phyloP scores from a whole-genome alignment of 805 yeast genomes.

The Wickerhamomyces sydowiorum region DNA sequence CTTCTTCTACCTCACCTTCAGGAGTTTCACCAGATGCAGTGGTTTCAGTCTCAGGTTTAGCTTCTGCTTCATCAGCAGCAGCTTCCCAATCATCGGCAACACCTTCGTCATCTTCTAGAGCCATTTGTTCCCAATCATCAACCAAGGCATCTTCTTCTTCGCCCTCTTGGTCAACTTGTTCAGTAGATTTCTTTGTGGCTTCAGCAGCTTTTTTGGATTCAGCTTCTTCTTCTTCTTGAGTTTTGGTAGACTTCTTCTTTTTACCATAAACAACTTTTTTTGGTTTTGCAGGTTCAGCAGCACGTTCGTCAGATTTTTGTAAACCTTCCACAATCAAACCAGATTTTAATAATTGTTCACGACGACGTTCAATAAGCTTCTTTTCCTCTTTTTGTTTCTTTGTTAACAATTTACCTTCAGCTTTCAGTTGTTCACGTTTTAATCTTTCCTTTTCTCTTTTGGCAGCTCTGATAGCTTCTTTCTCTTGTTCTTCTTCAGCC shows the following conservation, averaged over 20 bases:
- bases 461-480: constrained; percentile 50
- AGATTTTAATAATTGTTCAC: constrained; percentile 73
- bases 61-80: constrained; percentile 25
- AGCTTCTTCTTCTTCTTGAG: constrained; percentile 16
- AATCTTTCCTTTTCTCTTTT: constrained; percentile 86
- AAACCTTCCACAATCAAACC: constrained; percentile 77
- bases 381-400: constrained; percentile 95
- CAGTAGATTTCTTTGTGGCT: constrained; percentile 18
- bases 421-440: constrained; percentile 86
- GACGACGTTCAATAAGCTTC: constrained; percentile 79
- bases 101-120: constrained; percentile 50
- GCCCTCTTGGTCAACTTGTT: constrained; percentile 19
- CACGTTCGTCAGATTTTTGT: constrained; percentile 25
- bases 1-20: constrained; percentile 22
- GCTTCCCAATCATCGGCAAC: constrained; percentile 50
- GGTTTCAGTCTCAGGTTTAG: constrained; percentile 11
- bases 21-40: constrained; percentile 7
- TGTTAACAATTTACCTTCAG: constrained; percentile 91
- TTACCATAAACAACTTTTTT: constrained; percentile 68
- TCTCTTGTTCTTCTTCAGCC: constrained; percentile 37
- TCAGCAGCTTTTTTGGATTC: constrained; percentile 19
- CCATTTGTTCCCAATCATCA: constrained; percentile 85
- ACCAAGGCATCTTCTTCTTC: constrained; percentile 47
- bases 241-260: constrained; percentile 51
- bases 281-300: constrained; percentile 34